Evolutionary conservation across 2,329 filamentous ascomycete species (phyloP).

Genomic region (Scorias spongiosa): DNA sequence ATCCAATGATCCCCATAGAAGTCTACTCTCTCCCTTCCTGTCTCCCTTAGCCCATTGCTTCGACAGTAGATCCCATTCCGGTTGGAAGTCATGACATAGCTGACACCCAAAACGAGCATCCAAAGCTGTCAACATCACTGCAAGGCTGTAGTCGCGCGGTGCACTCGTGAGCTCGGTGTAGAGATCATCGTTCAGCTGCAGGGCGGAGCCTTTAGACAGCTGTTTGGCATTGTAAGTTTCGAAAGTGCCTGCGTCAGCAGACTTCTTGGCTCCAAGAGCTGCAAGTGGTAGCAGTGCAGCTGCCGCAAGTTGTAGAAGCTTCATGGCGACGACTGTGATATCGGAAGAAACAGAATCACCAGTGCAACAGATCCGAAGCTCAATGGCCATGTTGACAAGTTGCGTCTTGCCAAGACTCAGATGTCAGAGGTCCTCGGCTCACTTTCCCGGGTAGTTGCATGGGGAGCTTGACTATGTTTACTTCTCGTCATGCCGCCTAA

Average conservation of each 20-base stretch:
- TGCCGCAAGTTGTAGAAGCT: slow-evolving; percentile 47
- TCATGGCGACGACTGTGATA: slow-evolving; percentile 40
- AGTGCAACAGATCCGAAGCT: neutral
- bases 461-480: neutral
- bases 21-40: slow-evolving; percentile 52
- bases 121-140: slow-evolving; percentile 73
- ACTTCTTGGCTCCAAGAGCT: slow-evolving; percentile 48
- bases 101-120: slow-evolving; percentile 72
- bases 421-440: neutral
- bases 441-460: neutral
- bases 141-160: slow-evolving; percentile 71
- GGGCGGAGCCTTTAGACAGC: slow-evolving; percentile 41
- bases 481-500: neutral
- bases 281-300: slow-evolving; percentile 43
- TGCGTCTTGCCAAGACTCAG: neutral
- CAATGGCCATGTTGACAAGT: neutral
- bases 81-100: slow-evolving; percentile 79
- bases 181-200: slow-evolving; percentile 62
- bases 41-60: slow-evolving; percentile 81
- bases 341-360: neutral
- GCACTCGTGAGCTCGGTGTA: slow-evolving; percentile 62
- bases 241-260: slow-evolving; percentile 46
- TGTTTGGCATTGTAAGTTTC: slow-evolving; percentile 54
- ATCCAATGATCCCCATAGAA: slow-evolving; percentile 75
- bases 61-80: slow-evolving; percentile 78